Conservation (phyloP, 2,329 filamentous ascomycete genomes). For the Neofusicoccum parvum region DNA sequence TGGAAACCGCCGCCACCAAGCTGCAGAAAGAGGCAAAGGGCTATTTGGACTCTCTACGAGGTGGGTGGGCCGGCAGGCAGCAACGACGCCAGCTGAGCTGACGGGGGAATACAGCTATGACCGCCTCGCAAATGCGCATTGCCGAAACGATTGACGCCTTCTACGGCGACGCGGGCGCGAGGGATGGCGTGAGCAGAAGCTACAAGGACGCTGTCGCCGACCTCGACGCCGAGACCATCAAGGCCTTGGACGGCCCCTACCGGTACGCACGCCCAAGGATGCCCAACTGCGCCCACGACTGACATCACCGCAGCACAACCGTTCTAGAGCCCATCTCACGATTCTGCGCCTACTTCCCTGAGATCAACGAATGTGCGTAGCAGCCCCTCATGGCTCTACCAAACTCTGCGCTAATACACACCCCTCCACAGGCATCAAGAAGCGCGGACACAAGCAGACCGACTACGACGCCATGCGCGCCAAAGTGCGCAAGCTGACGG, state of each 20-base stretch:
- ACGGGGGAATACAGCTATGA: constrained; percentile 71
- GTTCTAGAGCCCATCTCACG: constrained; percentile 93
- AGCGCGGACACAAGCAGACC: constrained; percentile 95
- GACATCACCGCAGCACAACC: constrained; percentile 63
- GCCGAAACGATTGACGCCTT: constrained; percentile 99
- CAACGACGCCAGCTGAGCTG: not conserved
- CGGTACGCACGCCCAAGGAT: constrained; percentile 53
- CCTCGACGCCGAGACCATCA: constrained; percentile 96
- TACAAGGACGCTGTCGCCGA: constrained; percentile 99
- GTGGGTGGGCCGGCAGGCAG: constrained; percentile 47
- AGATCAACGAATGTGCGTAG: constrained; percentile 88
- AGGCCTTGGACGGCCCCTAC: constrained; percentile 95
- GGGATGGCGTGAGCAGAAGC: constrained; percentile 90
- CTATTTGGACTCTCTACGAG: constrained; percentile 92
- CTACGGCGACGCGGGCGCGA: constrained; percentile 93
- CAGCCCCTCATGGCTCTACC: not conserved
- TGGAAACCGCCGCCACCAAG: constrained; percentile 90
- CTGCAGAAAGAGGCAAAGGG: constrained; percentile 98
- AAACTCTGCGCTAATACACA: not conserved
- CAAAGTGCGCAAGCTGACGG: constrained; percentile 93
- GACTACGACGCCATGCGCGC: constrained; percentile 96
- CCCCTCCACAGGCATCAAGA: constrained; percentile 74
- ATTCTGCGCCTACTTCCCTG: constrained; percentile 98
- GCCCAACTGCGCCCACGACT: not conserved
- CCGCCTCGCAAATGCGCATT: constrained; percentile 98